Conservation (phyloP, 305 asterid species). For the Fraxinus sp. region DNA sequence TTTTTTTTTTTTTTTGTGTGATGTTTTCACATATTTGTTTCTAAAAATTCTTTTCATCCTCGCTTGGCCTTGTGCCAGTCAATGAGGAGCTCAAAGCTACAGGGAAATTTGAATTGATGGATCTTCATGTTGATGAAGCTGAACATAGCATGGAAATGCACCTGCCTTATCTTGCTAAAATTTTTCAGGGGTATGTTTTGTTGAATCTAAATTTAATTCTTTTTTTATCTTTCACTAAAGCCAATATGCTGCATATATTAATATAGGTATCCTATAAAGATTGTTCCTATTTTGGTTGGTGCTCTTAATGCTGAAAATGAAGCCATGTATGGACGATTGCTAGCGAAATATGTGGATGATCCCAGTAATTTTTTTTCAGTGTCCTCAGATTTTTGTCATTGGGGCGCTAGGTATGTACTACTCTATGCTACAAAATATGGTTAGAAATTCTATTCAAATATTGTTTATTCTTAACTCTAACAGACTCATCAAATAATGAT, state of each 20-base stretch:
- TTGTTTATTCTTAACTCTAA: background rate
- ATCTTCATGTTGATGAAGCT: conserved; percentile 84
- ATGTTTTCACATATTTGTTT: background rate
- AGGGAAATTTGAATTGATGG: conserved; percentile 86
- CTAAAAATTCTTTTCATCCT: background rate
- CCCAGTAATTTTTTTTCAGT: conserved; percentile 94
- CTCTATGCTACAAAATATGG: background rate
- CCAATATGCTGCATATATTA: conserved; percentile 30
- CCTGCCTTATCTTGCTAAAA: conserved; percentile 90
- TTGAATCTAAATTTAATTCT: background rate
- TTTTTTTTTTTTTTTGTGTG: no score
- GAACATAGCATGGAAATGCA: conserved; percentile 99
- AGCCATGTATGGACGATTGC: conserved; percentile 68
- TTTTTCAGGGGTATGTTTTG: conserved; percentile 75
- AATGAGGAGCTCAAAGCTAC: conserved; percentile 80
- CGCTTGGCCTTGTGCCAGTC: conserved; percentile 42
- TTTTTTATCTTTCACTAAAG: background rate
- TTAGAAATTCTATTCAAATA: background rate
- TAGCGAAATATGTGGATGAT: conserved; percentile 85
- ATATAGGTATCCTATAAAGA: conserved; percentile 68
- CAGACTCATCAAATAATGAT: background rate
- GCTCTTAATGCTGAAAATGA: conserved; percentile 80
- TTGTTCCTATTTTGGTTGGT: conserved; percentile 95
- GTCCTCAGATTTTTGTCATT: conserved; percentile 97
- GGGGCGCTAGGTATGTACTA: conserved; percentile 86